Evolutionary conservation across 306 rosid species (phyloP), one percentile per base, ranked within the genome.

Genomic region (Rubus parviflorus): DNA sequence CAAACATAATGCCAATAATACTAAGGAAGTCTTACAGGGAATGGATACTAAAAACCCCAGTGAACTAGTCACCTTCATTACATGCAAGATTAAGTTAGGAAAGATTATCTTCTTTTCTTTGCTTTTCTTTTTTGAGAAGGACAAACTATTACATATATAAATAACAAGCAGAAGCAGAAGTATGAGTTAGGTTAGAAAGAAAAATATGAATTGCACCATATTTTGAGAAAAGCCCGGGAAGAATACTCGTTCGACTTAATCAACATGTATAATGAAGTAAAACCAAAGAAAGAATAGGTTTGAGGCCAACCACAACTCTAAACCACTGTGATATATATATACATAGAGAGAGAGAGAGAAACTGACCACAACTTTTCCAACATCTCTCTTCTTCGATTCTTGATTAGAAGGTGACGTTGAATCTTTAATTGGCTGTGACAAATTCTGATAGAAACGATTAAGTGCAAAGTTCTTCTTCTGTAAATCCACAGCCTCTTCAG

Each of bases 311-410:
- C 30, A 25, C 30, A 25, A 25, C 30, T 25, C 1, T 25, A 25
- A 25, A 25, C 30, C 30, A 25, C 30, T 25, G 30, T 25, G 30
- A 25, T 25, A 25, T 25, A 25, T 25, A 25, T 25, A 25, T 25
- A 25, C 1, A 25, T 25, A 14, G n/a, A 42, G 1, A 42, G 3
- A 49, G 53, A 13, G 53, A 13, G 17, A 13, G 53, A 35, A 79
- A 87, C 97, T 83, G 62, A 95, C 97, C 97, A 95, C 86, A 79
- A 90, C 92, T 87, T 85, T 95, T 71, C 94, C 91, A 83, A 72
- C 98, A 90, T 89, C 91, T 88, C 98, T 85, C 83, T 90, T 92
- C 74, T 78, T 83, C 0, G 90, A 84, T 80, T 90, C 91, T 82
- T 89, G 88, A 78, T 74, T 83, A 72, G 45, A 73, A 71, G 92